These are phyloP conservation scores for Aspergillus sclerotiicarbonarius DNA, from an alignment of 495 filamentous ascomycete genomes.

Conservation along the genomic window DNA sequence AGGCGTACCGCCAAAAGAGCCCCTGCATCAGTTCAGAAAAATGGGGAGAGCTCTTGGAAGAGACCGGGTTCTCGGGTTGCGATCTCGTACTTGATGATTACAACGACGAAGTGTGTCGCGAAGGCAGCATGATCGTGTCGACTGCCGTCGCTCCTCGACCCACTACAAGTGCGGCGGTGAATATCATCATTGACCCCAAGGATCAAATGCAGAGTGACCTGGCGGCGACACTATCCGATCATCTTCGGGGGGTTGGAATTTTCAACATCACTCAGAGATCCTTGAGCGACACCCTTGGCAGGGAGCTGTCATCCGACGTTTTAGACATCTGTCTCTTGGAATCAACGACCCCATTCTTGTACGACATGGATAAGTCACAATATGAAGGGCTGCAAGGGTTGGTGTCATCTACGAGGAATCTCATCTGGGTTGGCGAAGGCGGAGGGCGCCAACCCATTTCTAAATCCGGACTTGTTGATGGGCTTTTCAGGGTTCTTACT, in stretches of 20 bases:
- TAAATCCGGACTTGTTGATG: conserved; percentile 16
- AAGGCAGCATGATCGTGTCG: conserved; percentile 3
- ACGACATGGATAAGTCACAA: not conserved
- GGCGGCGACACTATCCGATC: not conserved
- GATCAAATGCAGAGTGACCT: not conserved
- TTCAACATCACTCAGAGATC: not conserved
- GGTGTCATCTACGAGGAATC: conserved; percentile 1
- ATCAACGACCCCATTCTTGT: not conserved
- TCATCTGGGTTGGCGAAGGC: conserved; percentile 15
- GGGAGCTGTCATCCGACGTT: not conserved
- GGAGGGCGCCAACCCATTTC: conserved; percentile 9
- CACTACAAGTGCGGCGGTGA: not conserved
- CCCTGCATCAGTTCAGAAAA: conserved; percentile 16
- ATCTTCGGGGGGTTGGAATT: not conserved
- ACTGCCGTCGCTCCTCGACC: conserved; percentile 3
- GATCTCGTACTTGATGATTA: conserved; percentile 11
- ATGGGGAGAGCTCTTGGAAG: conserved; percentile 21
- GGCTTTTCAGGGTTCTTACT: conserved; percentile 15
- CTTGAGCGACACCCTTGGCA: not conserved
- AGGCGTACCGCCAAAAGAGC: conserved; percentile 13
- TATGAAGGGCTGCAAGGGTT: conserved; percentile 11
- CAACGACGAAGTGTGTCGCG: conserved; percentile 1
- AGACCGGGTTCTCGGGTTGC: conserved; percentile 23
- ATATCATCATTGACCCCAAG: not conserved
- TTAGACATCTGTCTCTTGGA: conserved; percentile 8